A percentile compares a stretch with the other conserved stretches of the same genome.
phyloP scores from a whole-genome alignment of 208 protist genomes.

The Acanthamoeba royreba region DNA sequence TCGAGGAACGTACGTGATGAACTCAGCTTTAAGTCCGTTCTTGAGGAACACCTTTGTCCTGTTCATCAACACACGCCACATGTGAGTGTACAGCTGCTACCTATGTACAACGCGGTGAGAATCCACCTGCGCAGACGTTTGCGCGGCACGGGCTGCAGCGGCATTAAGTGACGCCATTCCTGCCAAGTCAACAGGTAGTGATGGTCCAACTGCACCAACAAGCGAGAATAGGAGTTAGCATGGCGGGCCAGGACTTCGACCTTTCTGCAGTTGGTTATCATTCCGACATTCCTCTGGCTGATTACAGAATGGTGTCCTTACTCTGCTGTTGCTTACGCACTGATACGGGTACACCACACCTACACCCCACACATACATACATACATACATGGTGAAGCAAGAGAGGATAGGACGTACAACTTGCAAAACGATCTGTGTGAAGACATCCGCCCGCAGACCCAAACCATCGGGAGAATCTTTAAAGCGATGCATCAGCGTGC shows the following conservation, averaged over 20 bases:
- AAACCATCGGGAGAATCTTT: too few relatives aligned
- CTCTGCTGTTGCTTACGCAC: too few relatives aligned
- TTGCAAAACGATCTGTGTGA: background rate
- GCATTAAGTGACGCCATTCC: background rate
- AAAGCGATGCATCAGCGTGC: background rate
- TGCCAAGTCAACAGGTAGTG: conserved; percentile 25
- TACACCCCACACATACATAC: too few relatives aligned
- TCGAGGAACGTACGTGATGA: background rate
- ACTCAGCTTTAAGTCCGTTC: background rate
- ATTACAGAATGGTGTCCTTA: too few relatives aligned
- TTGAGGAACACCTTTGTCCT: background rate
- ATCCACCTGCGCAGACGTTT: background rate
- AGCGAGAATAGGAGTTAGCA: too few relatives aligned
- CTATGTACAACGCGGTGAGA: background rate
- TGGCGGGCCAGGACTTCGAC: too few relatives aligned
- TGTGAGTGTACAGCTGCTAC: background rate
- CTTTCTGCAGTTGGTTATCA: too few relatives aligned
- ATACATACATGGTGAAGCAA: too few relatives aligned
- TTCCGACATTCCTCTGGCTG: too few relatives aligned
- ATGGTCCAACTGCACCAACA: conserved; percentile 24
- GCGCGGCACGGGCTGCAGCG: background rate
- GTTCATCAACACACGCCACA: background rate
- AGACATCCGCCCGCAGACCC: too few relatives aligned
- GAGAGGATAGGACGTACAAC: too few relatives aligned
- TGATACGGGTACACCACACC: too few relatives aligned